These are phyloP conservation scores for Neoascochyta sp. DNA, from an alignment of 2,329 filamentous ascomycete genomes.

Conservation along the genomic window DNA sequence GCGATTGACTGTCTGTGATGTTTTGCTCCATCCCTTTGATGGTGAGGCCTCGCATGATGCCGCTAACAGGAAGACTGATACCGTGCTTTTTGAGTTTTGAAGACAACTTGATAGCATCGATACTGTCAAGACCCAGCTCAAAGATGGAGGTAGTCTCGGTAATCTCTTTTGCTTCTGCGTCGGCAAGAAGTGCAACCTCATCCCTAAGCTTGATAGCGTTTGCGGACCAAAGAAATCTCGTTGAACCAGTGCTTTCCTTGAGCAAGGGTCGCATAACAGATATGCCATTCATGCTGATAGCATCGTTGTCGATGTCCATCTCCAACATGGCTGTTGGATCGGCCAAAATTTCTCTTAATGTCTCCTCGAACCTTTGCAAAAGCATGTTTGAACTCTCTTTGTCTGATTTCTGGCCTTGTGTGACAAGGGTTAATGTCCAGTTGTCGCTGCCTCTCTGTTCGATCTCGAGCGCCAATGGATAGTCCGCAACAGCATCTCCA, in stretches of 20 bases:
- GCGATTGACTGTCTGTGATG: not conserved
- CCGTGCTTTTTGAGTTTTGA: slow-evolving; percentile 62
- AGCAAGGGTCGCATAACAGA: no score
- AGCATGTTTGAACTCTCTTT: slow-evolving; percentile 37
- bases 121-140: slow-evolving; percentile 84
- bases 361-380: slow-evolving; percentile 43
- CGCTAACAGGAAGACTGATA: slow-evolving; percentile 64
- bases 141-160: slow-evolving; percentile 63
- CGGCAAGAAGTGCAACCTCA: slow-evolving; percentile 62
- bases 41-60: slow-evolving; percentile 69
- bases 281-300: not conserved
- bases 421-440: slow-evolving; percentile 58
- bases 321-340: slow-evolving; percentile 27
- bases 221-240: slow-evolving; percentile 57
- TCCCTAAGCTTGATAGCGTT: slow-evolving; percentile 53
- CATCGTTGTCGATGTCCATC: slow-evolving; percentile 8
- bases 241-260: not conserved
- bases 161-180: slow-evolving; percentile 51
- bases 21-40: slow-evolving; percentile 57
- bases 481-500: slow-evolving; percentile 54
- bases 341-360: slow-evolving; percentile 36
- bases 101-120: slow-evolving; percentile 82
- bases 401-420: slow-evolving; percentile 48
- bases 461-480: slow-evolving; percentile 74
- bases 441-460: slow-evolving; percentile 49